phyloP scores from a whole-genome alignment of 2,329 filamentous ascomycete genomes.

The Coniochaeta prunicola region DNA sequence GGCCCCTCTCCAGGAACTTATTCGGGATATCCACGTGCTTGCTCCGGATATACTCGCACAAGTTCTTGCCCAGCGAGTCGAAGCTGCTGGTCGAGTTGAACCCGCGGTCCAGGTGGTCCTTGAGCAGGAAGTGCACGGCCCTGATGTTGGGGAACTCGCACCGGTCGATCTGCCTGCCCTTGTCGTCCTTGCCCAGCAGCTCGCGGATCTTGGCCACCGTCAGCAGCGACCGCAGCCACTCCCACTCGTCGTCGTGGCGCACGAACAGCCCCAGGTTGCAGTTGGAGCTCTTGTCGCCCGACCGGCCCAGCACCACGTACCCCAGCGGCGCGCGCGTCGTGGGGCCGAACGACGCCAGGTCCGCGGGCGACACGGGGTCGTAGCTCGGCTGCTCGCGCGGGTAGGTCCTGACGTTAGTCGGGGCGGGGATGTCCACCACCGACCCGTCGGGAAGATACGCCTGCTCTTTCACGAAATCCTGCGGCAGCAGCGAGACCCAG shows the following conservation, averaged over 20 bases:
- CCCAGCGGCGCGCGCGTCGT: conserved; percentile 17
- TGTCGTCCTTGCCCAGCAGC: conserved; percentile 29
- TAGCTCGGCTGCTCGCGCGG: conserved; percentile 5
- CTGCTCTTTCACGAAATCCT: conserved; percentile 13
- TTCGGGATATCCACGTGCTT: conserved; percentile 20
- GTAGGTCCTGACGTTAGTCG: neutral
- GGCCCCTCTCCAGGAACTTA: conserved; percentile 14
- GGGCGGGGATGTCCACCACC: conserved; percentile 6
- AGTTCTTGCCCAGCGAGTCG: conserved; percentile 18
- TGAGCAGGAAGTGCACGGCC: conserved; percentile 11
- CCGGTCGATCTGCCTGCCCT: conserved; percentile 30
- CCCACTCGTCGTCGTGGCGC: conserved; percentile 32
- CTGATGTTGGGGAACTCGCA: conserved; percentile 36
- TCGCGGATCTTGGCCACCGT: conserved; percentile 28
- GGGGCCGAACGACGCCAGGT: conserved; percentile 9
- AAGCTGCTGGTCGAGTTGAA: conserved; percentile 4
- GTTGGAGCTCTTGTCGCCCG: conserved; percentile 35
- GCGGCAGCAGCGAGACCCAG: conserved; percentile 17
- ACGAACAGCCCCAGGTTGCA: conserved; percentile 40
- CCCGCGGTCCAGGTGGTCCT: conserved; percentile 11
- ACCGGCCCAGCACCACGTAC: conserved; percentile 24
- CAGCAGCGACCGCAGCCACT: conserved; percentile 35
- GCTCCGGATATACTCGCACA: conserved; percentile 20
- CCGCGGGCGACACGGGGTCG: conserved; percentile 9
- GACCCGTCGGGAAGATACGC: conserved; percentile 15